phyloP scores from a whole-genome alignment of 352 stramenopile species.

The Thraustochytrium sp. region DNA sequence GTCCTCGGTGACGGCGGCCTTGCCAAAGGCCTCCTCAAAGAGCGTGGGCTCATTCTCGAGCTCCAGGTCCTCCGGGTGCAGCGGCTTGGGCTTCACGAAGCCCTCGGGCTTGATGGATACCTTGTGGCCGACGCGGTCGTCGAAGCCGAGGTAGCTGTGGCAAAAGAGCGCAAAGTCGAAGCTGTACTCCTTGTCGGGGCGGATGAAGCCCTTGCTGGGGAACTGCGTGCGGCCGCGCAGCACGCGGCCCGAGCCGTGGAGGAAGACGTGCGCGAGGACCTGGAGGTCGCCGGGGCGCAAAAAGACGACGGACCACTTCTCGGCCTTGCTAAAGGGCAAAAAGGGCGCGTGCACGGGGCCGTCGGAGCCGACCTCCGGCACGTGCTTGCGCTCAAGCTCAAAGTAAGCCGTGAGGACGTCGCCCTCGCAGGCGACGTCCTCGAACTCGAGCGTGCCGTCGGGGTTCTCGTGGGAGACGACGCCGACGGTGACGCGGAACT shows the following conservation, averaged over 20 bases:
- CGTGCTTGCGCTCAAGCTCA: conserved; percentile 90
- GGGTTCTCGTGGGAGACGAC: conserved; percentile 30
- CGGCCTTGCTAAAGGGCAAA: conserved; percentile 88
- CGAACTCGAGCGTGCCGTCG: conserved; percentile 59
- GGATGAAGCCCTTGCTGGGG: conserved; percentile 66
- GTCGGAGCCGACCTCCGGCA: conserved; percentile 56
- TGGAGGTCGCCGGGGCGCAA: conserved; percentile 85
- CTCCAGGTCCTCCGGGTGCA: conserved; percentile 95
- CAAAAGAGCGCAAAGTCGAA: conserved; percentile 95
- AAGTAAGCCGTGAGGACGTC: conserved; percentile 97
- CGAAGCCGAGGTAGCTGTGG: conserved; percentile 94
- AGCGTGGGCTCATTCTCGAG: conserved; percentile 98
- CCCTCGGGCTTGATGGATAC: conserved; percentile 87
- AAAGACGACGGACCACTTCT: conserved; percentile 95
- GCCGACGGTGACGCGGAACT: conserved; percentile 35
- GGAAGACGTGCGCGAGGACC: conserved; percentile 91
- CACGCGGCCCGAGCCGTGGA: conserved; percentile 78
- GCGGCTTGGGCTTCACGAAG: conserved; percentile 85
- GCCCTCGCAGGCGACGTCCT: conserved; percentile 92
- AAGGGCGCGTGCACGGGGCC: conserved; percentile 89
- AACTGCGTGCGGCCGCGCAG: conserved; percentile 74
- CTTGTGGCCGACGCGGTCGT: conserved; percentile 81
- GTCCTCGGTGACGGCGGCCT: not conserved
- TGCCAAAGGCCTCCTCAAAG: conserved; percentile 85
- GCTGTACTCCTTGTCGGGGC: conserved; percentile 74